Conservation (phyloP, 805 yeast species). For the Kuraishia cidri region DNA sequence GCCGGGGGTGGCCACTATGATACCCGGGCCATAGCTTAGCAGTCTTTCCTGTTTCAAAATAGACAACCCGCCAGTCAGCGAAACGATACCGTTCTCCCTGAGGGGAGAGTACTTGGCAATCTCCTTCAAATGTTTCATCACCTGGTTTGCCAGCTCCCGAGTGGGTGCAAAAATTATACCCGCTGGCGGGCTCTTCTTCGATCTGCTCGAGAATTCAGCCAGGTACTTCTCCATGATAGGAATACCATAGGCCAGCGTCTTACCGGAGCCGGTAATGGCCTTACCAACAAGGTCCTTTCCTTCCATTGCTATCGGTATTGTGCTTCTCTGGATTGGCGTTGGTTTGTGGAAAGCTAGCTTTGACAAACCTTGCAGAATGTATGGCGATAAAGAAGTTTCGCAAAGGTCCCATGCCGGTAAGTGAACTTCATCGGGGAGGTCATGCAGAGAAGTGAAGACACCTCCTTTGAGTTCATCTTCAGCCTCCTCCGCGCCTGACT, state of each 20-base stretch:
- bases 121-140: conserved; percentile 63
- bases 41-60: conserved; percentile 88
- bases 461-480: conserved; percentile 6
- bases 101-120: conserved; percentile 45
- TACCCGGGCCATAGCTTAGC: conserved; percentile 62
- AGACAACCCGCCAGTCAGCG: conserved; percentile 91
- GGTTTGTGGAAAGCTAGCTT: conserved; percentile 57
- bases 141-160: conserved; percentile 93
- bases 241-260: conserved; percentile 90
- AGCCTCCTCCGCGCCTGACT: conserved; percentile 6
- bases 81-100: conserved; percentile 48
- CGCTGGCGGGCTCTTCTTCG: conserved; percentile 33
- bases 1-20: conserved; percentile 94
- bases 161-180: conserved; percentile 92
- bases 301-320: conserved; percentile 66
- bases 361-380: conserved; percentile 53
- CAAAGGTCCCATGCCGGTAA: conserved; percentile 52
- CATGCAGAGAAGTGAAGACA: conserved; percentile 2
- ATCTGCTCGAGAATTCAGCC: conserved; percentile 8
- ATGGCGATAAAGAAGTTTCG: conserved; percentile 37
- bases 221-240: conserved; percentile 73
- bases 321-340: conserved; percentile 71
- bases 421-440: conserved; percentile 22
- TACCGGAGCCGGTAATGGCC: conserved; percentile 97
- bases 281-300: conserved; percentile 88